These are phyloP conservation scores for Bipolaris gigantea DNA, from an alignment of 2,329 filamentous ascomycete species.

Conservation along the genomic window DNA sequence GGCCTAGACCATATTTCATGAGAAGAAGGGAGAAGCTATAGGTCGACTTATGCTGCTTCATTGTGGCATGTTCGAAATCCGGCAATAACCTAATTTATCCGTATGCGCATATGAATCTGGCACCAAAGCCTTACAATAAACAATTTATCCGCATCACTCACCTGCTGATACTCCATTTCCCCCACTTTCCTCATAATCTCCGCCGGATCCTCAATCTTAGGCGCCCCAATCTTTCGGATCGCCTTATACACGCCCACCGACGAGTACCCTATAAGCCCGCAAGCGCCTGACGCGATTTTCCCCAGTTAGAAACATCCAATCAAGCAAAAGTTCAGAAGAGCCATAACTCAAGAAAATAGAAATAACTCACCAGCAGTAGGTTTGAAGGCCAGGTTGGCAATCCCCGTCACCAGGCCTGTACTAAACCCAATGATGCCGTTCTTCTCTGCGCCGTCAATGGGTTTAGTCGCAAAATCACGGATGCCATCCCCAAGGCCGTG, in stretches of 20 bases:
- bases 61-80: not conserved
- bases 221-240: conserved; percentile 33
- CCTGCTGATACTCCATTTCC: conserved; percentile 20
- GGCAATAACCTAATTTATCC: not conserved
- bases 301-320: no score
- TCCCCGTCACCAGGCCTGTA: conserved; percentile 78
- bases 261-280: conserved; percentile 62
- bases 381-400: conserved; percentile 66
- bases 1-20: not conserved
- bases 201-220: conserved; percentile 13
- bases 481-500: conserved; percentile 78
- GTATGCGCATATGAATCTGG: conserved; percentile 24
- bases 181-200: conserved; percentile 19
- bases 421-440: conserved; percentile 65
- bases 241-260: conserved; percentile 65
- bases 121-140: conserved; percentile 30
- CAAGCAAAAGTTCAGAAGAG: no score
- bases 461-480: conserved; percentile 77
- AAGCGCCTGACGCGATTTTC: conserved; percentile 46
- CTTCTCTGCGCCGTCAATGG: conserved; percentile 65
- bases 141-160: conserved; percentile 21
- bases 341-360: no score
- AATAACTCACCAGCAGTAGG: conserved; percentile 59
- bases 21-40: not conserved
- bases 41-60: not conserved